Conservation (phyloP, 1,139 yeast genomes). For the Suhomyces choctaworum region DNA sequence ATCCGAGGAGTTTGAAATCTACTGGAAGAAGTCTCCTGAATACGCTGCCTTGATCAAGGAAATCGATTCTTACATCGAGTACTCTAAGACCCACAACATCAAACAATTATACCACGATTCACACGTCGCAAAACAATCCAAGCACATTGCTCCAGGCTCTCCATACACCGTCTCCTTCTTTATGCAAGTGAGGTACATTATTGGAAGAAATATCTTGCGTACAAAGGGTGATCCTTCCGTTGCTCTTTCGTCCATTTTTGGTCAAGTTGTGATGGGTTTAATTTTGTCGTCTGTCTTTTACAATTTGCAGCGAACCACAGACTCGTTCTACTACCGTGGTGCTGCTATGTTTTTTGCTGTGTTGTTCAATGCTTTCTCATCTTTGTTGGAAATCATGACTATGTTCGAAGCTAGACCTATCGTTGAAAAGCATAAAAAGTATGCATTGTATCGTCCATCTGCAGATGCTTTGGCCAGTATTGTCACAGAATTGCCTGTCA, state of each 20-base stretch:
- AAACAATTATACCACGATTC: conserved; percentile 44
- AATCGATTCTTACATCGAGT: conserved; percentile 34
- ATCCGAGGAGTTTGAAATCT: conserved; percentile 63
- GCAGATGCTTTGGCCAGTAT: conserved; percentile 75
- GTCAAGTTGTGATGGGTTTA: conserved; percentile 73
- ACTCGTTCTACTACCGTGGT: conserved; percentile 64
- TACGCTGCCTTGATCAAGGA: conserved; percentile 33
- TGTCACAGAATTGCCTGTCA: conserved; percentile 66
- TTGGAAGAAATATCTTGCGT: conserved; percentile 64
- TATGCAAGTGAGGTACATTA: conserved; percentile 64
- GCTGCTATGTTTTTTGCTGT: conserved; percentile 77
- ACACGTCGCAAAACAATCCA: conserved; percentile 59
- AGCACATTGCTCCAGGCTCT: conserved; percentile 51
- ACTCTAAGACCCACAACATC: conserved; percentile 18
- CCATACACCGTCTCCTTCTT: conserved; percentile 66
- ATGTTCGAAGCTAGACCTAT: conserved; percentile 73
- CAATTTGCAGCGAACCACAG: conserved; percentile 45
- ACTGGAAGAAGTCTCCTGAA: conserved; percentile 64
- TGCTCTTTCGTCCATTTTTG: conserved; percentile 56
- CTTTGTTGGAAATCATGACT: conserved; percentile 70
- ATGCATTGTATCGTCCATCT: conserved; percentile 74
- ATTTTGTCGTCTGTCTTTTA: conserved; percentile 74
- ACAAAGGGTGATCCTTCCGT: conserved; percentile 66
- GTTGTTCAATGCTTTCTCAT: conserved; percentile 73
- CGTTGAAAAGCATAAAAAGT: conserved; percentile 76